A percentile compares a stretch with the other conserved stretches of the same genome.
phyloP scores from a whole-genome alignment of 352 stramenopile genomes.

The Pythium vanterpoolii region DNA sequence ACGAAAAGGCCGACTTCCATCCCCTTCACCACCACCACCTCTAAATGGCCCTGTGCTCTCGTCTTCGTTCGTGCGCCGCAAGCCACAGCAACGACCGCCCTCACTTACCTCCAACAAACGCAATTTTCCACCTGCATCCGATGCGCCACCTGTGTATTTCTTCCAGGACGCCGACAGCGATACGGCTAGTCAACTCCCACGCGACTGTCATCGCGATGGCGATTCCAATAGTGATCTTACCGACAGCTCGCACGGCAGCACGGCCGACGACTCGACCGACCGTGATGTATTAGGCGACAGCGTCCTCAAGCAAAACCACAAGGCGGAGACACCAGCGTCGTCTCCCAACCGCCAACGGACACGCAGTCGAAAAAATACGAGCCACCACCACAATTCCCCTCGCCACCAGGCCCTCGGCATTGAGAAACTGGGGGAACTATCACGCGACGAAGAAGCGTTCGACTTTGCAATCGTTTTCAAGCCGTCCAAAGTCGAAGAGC shows the following conservation, averaged over 20 bases:
- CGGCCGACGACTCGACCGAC: neutral
- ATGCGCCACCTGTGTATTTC: constrained; percentile 17
- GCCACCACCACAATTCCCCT: too few relatives aligned
- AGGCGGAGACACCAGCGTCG: too few relatives aligned
- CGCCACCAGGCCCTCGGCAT: constrained; percentile 1
- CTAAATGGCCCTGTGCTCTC: constrained; percentile 4
- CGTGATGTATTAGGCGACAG: neutral
- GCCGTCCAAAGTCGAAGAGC: constrained; percentile 62
- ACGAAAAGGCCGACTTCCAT: neutral
- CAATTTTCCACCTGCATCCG: neutral
- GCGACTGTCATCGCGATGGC: neutral
- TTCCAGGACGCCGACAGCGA: constrained; percentile 28
- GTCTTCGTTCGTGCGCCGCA: constrained; percentile 18
- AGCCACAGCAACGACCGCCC: constrained; percentile 1
- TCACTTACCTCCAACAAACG: neutral
- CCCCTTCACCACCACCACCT: neutral
- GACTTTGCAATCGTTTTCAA: constrained; percentile 86
- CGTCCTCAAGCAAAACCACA: neutral
- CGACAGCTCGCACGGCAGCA: neutral
- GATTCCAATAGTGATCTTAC: neutral
- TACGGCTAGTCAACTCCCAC: constrained; percentile 6
- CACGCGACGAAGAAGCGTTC: constrained; percentile 68
- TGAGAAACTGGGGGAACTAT: constrained; percentile 58
- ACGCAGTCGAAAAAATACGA: neutral
- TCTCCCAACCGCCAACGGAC: neutral